Percentiles rank a stretch among this genome's conserved stretches.
Conservation (phyloP, 345 rosid genomes). For the Citrus medica region DNA sequence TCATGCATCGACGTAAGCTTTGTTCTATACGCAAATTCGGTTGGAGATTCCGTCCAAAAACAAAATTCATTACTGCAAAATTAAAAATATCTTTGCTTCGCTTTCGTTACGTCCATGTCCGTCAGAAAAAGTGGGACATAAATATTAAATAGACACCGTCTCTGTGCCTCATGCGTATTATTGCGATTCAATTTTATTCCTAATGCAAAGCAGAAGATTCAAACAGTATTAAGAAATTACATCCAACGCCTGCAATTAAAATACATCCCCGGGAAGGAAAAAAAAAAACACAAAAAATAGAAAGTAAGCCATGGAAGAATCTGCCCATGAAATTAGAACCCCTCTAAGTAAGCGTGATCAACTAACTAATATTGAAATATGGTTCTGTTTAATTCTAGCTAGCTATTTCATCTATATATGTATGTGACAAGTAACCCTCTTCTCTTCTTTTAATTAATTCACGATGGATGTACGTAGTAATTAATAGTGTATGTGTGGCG, state of each 20-base stretch:
- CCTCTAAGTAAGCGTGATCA: constrained; percentile 39
- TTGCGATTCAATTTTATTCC: neutral
- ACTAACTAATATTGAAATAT: too few species aligned
- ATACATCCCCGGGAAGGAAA: too few species aligned
- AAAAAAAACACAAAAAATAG: neutral
- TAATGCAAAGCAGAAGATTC: too few species aligned
- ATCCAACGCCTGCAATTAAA: too few species aligned
- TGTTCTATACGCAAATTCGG: too few species aligned
- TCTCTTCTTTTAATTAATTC: neutral
- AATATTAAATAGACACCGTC: neutral
- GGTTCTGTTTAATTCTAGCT: too few species aligned
- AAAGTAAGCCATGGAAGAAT: constrained; percentile 34
- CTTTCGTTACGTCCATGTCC: neutral
- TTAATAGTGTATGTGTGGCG: neutral
- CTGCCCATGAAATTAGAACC: constrained; percentile 28
- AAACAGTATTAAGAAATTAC: too few species aligned
- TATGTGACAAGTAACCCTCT: too few species aligned
- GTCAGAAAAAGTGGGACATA: neutral
- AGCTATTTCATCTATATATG: too few species aligned
- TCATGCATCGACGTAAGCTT: too few species aligned
- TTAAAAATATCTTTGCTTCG: neutral
- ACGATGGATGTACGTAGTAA: too few species aligned
- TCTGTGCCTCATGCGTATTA: neutral
- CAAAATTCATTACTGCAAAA: neutral
- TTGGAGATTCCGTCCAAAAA: too few species aligned